phyloP scores from a whole-genome alignment of 2,329 filamentous ascomycete genomes.

The Microdochium trichocladiopsis region DNA sequence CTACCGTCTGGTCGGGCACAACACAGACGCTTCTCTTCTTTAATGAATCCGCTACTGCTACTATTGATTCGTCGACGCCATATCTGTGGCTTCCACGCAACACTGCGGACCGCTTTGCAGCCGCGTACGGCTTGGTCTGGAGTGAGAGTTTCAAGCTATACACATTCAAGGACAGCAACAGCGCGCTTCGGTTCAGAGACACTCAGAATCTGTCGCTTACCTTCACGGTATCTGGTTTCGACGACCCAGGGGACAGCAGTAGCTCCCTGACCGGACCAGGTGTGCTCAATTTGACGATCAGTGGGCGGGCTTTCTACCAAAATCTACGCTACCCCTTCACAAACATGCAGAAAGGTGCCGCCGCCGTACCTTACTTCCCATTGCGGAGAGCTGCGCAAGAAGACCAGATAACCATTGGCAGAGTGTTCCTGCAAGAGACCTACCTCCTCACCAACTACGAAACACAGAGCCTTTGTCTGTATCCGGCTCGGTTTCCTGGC shows the following conservation, averaged over 20 bases:
- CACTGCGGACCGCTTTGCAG: slow-evolving; percentile 59
- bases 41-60: slow-evolving; percentile 39
- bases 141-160: slow-evolving; percentile 59
- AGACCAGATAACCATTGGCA: slow-evolving; percentile 54
- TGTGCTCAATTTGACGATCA: slow-evolving; percentile 49
- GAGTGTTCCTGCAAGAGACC: slow-evolving; percentile 64
- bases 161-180: slow-evolving; percentile 49
- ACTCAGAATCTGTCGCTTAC: slow-evolving; percentile 43
- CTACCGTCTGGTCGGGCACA: slow-evolving; percentile 30
- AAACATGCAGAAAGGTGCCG: slow-evolving; percentile 35
- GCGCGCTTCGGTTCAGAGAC: slow-evolving; percentile 38
- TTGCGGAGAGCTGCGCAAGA: slow-evolving; percentile 48
- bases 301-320: slow-evolving; percentile 42
- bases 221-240: slow-evolving; percentile 48
- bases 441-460: slow-evolving; percentile 53
- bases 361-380: slow-evolving; percentile 56
- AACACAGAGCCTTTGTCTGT: slow-evolving; percentile 42
- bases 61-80: slow-evolving; percentile 58
- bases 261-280: slow-evolving; percentile 38
- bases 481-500: slow-evolving; percentile 47
- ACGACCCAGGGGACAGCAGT: slow-evolving; percentile 45
- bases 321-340: slow-evolving; percentile 42
- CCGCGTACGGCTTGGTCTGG: slow-evolving; percentile 56
- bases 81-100: slow-evolving; percentile 55
- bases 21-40: slow-evolving; percentile 32